Percentiles rank a stretch among this genome's conserved stretches.
These are phyloP conservation scores for Saksenaea oblongispora DNA, from an alignment of 371 early-diverging fungal genomes.

Conservation along the genomic window DNA sequence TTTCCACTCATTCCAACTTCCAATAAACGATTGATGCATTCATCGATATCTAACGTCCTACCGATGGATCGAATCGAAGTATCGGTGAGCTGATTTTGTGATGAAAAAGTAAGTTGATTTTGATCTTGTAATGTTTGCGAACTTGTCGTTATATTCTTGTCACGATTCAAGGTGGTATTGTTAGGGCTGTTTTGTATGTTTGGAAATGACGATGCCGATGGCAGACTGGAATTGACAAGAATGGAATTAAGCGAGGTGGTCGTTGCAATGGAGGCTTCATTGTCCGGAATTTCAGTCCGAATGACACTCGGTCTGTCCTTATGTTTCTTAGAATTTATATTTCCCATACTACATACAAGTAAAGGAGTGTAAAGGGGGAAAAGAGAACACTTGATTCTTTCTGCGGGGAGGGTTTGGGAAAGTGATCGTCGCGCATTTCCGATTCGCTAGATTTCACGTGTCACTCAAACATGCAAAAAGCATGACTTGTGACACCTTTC, in stretches of 20 bases:
- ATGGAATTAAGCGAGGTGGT: slow-evolving; percentile 51
- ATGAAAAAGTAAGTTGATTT: slow-evolving; percentile 39
- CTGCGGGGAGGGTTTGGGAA: background rate
- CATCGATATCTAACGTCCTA: slow-evolving; percentile 77
- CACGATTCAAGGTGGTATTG: background rate
- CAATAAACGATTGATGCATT: slow-evolving; percentile 81
- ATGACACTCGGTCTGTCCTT: slow-evolving; percentile 49
- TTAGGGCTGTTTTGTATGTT: slow-evolving; percentile 5
- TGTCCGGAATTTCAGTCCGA: slow-evolving; percentile 42
- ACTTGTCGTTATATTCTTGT: background rate
- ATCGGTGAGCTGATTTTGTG: slow-evolving; percentile 47
- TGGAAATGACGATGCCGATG: slow-evolving; percentile 12
- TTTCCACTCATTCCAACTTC: slow-evolving; percentile 76
- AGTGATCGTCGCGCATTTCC: background rate
- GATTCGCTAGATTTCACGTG: background rate
- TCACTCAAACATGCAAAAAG: background rate
- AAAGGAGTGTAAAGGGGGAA: slow-evolving; percentile 5
- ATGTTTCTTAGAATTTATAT: slow-evolving; percentile 42
- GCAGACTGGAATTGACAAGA: slow-evolving; percentile 32
- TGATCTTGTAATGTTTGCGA: slow-evolving; percentile 13
- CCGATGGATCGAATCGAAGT: slow-evolving; percentile 48
- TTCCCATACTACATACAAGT: slow-evolving; percentile 34
- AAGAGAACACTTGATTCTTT: background rate
- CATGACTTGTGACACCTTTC: no score
- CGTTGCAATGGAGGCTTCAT: slow-evolving; percentile 43